Evolutionary conservation across 2,329 filamentous ascomycete species (phyloP), one percentile per base, ranked within the genome.

Genomic region (Alternaria atra): DNA sequence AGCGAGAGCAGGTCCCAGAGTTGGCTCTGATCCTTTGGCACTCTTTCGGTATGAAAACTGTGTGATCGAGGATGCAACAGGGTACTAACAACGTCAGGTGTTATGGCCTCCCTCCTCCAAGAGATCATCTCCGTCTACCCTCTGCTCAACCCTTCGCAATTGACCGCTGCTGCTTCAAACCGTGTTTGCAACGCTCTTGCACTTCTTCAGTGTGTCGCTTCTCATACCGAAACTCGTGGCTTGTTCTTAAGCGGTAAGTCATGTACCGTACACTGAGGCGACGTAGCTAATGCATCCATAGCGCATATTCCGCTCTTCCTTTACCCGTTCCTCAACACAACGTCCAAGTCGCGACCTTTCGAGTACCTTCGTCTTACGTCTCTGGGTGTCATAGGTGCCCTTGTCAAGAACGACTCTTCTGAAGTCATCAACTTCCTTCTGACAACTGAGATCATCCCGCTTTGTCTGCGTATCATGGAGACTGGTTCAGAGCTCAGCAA

Each of bases 91-190:
- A 61, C 60, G 4, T 12, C 67, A 97, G 93, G 94, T 73, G 95
- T 99, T 75, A 99, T 99, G 95, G 97, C 95, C 46, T 97, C 93
- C 55, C 85, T 99, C 25, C 87, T 98, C 34, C 94, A 98, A 80
- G 95, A 99, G 82, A 99, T 99, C 77, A 99, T 99, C 76, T 97
- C 94, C 10, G 95, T 99, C 56, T 99, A 99, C 78, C 96, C 93
- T 29, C 87, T 99, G 5, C 87, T 99, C 72, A 99, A 97, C 79
- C 95, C 95, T 6, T 97, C 93, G 51, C 94, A 98, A 82, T 87
- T 99, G 73, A 99, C 95, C 7, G 95, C 95, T 3, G 94, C 95
- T n/a, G 94, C 95, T 15, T 97, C 92, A 4, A 99, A 99, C 82
- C 86, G 95, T 67, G 95, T 99, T 60, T 99, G 95, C 83, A 99